phyloP scores from a whole-genome alignment of 768 basidiomycete species.

The Boletus sensibilis region DNA sequence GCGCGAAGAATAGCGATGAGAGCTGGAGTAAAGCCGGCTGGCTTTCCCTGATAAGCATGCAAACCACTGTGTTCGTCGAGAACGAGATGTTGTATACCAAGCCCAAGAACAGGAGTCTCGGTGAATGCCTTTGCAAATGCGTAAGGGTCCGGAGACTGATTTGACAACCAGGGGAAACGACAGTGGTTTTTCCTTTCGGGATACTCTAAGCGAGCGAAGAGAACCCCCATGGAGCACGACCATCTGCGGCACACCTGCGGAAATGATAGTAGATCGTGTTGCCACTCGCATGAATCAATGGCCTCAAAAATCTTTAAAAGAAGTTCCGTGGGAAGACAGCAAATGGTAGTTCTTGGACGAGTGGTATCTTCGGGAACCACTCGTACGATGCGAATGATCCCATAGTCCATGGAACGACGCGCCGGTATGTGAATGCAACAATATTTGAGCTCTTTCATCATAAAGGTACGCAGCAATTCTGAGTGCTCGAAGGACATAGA shows the following conservation, averaged over 20 bases:
- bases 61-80: background rate
- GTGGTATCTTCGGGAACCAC: background rate
- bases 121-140: background rate
- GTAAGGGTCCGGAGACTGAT: background rate
- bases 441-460: background rate
- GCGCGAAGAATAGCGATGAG: background rate
- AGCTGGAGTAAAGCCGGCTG: background rate
- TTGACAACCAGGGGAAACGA: no score
- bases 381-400: no score
- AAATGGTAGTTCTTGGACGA: background rate
- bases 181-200: background rate
- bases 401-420: no score
- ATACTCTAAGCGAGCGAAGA: background rate
- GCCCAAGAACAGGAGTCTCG: background rate
- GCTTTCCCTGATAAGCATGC: background rate
- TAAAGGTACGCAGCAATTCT: fast-evolving
- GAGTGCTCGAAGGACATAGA: background rate
- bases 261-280: conserved; percentile 2
- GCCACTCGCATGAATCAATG: background rate
- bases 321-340: background rate
- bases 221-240: background rate
- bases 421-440: no score
- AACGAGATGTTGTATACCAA: background rate
- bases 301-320: background rate
- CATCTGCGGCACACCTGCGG: conserved; percentile 10